phyloP scores from a whole-genome alignment of 768 basidiomycete species.

The Suillus fuscotomentosus region DNA sequence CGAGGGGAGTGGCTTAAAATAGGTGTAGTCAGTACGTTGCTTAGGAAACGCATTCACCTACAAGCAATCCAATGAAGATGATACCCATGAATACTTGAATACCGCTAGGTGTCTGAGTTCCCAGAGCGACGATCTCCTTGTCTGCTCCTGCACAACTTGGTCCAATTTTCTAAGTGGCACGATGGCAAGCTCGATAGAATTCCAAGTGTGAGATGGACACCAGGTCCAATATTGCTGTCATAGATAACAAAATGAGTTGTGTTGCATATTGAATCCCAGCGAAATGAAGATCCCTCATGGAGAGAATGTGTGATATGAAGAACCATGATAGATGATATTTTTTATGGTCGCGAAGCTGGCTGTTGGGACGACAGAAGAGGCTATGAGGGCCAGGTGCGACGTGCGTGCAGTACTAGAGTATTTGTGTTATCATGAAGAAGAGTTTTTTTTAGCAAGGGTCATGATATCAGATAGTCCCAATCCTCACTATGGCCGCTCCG shows the following conservation, averaged over 20 bases:
- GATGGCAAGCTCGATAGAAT: constrained; percentile 44
- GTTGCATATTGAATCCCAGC: constrained; percentile 34
- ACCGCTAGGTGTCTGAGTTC: constrained; percentile 39
- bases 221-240: constrained; percentile 16
- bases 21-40: neutral
- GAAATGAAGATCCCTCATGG: constrained; percentile 31
- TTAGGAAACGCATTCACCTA: constrained; percentile 14
- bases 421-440: neutral
- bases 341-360: neutral
- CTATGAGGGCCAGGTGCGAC: neutral
- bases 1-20: constrained; percentile 35
- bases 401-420: neutral
- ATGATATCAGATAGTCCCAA: neutral
- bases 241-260: constrained; percentile 32
- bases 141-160: constrained; percentile 31
- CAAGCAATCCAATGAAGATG: constrained; percentile 35
- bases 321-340: neutral
- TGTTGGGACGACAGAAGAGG: neutral
- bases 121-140: constrained; percentile 37
- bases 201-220: constrained; percentile 38
- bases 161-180: constrained; percentile 38
- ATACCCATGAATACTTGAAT: constrained; percentile 34
- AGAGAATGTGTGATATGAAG: constrained; percentile 19
- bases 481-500: neutral
- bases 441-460: neutral